These are phyloP conservation scores for Alliaria petiolata DNA, from an alignment of 345 rosid genomes.

Conservation along the genomic window DNA sequence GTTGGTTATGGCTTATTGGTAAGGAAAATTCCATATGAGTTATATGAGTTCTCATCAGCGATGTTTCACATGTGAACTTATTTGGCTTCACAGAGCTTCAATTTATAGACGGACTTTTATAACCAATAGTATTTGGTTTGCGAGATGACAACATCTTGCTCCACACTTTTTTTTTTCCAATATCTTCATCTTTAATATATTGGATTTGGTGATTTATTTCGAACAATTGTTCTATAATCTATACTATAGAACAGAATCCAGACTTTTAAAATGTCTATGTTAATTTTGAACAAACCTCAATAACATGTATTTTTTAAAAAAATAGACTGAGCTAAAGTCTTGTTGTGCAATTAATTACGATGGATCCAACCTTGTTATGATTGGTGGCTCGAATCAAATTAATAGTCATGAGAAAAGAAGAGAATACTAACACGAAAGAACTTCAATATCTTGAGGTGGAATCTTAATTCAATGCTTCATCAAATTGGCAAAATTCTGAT, in stretches of 20 bases:
- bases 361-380: neutral
- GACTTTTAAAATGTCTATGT: neutral
- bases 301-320: neutral
- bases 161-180: neutral
- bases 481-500: too few relatives aligned
- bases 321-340: neutral
- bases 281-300: neutral
- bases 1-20: conserved; percentile 86
- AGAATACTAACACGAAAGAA: too few relatives aligned
- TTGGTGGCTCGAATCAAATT: neutral
- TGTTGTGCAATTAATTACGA: neutral
- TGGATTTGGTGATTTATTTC: neutral
- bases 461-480: too few relatives aligned
- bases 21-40: conserved; percentile 34
- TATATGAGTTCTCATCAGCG: conserved; percentile 16
- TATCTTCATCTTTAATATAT: neutral
- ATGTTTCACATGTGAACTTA: neutral
- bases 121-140: neutral
- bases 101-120: neutral
- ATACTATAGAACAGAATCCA: neutral
- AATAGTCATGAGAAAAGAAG: neutral
- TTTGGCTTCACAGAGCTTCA: too few relatives aligned
- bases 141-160: neutral
- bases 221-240: neutral
- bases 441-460: too few relatives aligned